Evolutionary conservation across 83 land plant species (phyloP).

Genomic region (Larix sibirica): DNA sequence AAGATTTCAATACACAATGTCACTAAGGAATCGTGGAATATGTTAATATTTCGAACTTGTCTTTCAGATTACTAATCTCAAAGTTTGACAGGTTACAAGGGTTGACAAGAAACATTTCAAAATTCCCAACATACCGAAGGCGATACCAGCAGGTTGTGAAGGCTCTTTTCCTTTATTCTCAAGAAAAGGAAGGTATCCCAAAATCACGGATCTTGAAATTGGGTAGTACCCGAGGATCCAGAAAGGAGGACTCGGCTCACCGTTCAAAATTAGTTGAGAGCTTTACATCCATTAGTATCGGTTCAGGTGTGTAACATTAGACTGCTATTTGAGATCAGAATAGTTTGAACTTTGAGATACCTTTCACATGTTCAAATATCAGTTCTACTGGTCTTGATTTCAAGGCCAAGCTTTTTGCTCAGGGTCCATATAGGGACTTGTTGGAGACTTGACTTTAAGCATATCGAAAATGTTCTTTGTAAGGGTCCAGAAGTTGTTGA

Average conservation of each 20-base stretch:
- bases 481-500: background rate
- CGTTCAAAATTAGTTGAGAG: background rate
- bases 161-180: constrained; percentile 27
- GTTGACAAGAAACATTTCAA: constrained; percentile 50
- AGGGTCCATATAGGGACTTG: background rate
- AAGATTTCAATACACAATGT: background rate
- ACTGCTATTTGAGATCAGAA: background rate
- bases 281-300: constrained; percentile 9
- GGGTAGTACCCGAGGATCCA: background rate
- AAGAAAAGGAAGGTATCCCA: constrained; percentile 24
- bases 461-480: background rate
- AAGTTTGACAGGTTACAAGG: constrained; percentile 47
- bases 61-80: background rate
- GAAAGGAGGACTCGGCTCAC: background rate
- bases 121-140: constrained; percentile 68
- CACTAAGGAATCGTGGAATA: background rate
- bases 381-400: background rate
- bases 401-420: background rate
- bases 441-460: background rate
- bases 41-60: constrained; percentile 1
- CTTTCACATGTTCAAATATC: background rate
- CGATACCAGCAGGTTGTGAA: constrained; percentile 52
- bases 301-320: background rate
- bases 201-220: background rate
- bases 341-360: background rate